A percentile compares a stretch with the other conserved stretches of the same genome.
Evolutionary conservation across 805 yeast genomes (phyloP).

Genomic region (Brettanomyces sp.): DNA sequence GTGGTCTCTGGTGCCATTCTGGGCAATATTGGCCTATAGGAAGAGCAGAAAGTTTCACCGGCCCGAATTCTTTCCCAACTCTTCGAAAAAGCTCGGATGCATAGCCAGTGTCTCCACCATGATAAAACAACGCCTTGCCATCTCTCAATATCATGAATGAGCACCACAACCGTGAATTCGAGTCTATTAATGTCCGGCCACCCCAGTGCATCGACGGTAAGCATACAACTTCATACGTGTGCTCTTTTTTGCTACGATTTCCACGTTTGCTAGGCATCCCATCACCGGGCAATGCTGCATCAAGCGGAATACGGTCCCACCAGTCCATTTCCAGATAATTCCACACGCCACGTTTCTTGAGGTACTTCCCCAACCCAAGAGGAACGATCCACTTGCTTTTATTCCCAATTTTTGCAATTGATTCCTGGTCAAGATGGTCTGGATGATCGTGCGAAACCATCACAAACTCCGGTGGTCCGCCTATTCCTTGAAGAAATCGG

Average conservation of each 20-base stretch:
- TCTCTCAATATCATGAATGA: slow-evolving; percentile 65
- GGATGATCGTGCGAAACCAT: slow-evolving; percentile 93
- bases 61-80: slow-evolving; percentile 60
- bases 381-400: slow-evolving; percentile 80
- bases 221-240: slow-evolving; percentile 67
- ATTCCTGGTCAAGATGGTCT: slow-evolving; percentile 73
- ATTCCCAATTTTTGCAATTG: slow-evolving; percentile 50
- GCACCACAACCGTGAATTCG: slow-evolving; percentile 82
- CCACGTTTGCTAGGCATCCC: neutral
- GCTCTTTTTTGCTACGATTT: slow-evolving; percentile 19
- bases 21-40: slow-evolving; percentile 97
- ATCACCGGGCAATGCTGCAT: slow-evolving; percentile 15
- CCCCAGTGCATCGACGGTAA: slow-evolving; percentile 98
- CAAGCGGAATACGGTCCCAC: slow-evolving; percentile 68
- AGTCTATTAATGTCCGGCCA: slow-evolving; percentile 72
- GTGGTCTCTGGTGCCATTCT: slow-evolving; percentile 84
- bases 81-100: slow-evolving; percentile 59
- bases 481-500: slow-evolving; percentile 30
- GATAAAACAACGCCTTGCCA: slow-evolving; percentile 67
- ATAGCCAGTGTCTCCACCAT: slow-evolving; percentile 94
- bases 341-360: slow-evolving; percentile 49
- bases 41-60: slow-evolving; percentile 56
- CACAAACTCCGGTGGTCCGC: slow-evolving; percentile 57
- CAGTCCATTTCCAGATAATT: slow-evolving; percentile 70
- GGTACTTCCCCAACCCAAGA: slow-evolving; percentile 53